These are phyloP conservation scores for Kingdonia uniflora DNA, from an alignment of 164 flowering plant genomes.

Conservation along the genomic window DNA sequence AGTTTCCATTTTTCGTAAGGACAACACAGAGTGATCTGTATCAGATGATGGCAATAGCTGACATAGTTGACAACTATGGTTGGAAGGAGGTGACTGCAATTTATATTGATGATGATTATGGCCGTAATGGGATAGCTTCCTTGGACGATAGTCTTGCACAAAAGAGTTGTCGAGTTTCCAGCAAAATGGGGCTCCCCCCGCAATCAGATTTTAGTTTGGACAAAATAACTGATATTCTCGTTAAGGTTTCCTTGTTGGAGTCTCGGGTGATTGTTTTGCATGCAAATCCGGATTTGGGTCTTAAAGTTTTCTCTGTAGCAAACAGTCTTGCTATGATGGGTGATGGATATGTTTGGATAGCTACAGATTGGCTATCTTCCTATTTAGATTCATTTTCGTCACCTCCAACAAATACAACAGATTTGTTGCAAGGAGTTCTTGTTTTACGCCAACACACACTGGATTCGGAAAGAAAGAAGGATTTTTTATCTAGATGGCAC, in stretches of 20 bases:
- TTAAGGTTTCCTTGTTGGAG: constrained; percentile 50
- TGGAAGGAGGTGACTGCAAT: constrained; percentile 75
- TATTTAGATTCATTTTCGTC: constrained; percentile 45
- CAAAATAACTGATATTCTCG: constrained; percentile 44
- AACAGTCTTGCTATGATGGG: constrained; percentile 65
- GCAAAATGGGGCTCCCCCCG: constrained; percentile 48
- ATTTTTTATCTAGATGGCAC: constrained; percentile 58
- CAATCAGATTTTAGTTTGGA: constrained; percentile 14
- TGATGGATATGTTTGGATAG: constrained; percentile 84
- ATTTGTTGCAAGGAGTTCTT: constrained; percentile 71
- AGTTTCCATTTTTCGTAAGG: constrained; percentile 72
- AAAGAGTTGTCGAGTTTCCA: constrained; percentile 55
- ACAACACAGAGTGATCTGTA: constrained; percentile 62
- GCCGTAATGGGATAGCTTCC: constrained; percentile 76
- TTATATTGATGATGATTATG: constrained; percentile 66
- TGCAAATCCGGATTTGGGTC: constrained; percentile 42
- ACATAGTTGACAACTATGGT: constrained; percentile 48
- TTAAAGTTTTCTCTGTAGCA: constrained; percentile 49
- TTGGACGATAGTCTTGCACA: constrained; percentile 57
- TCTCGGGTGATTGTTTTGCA: constrained; percentile 74
- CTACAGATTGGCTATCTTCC: constrained; percentile 82
- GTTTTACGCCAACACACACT: constrained; percentile 63
- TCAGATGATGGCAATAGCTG: constrained; percentile 86
- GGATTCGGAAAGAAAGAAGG: constrained; percentile 51
- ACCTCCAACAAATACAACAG: constrained; percentile 28